These are phyloP conservation scores for Globisporangium uncinulatum DNA, from an alignment of 352 stramenopile species.

Conservation along the genomic window DNA sequence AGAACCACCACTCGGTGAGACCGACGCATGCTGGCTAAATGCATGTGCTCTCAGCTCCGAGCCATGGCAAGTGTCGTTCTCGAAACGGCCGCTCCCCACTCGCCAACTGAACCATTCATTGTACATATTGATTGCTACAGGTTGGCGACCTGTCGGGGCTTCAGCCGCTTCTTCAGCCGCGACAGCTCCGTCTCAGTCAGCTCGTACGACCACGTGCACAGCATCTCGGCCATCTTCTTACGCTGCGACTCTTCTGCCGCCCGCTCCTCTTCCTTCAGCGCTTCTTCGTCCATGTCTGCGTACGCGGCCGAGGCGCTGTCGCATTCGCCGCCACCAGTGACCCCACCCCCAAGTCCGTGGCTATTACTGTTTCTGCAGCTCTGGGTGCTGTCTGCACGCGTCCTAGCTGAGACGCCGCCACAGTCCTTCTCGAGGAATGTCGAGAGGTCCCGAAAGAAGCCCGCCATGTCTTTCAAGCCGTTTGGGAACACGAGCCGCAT, in stretches of 20 bases:
- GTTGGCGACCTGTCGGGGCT: conserved; percentile 49
- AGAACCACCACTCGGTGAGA: conserved; percentile 1
- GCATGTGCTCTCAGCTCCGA: background rate
- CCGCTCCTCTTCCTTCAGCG: conserved; percentile 22
- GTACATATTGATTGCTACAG: conserved; percentile 19
- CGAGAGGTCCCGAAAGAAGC: conserved; percentile 73
- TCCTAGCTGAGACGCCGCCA: conserved; percentile 10
- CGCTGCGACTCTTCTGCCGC: conserved; percentile 55
- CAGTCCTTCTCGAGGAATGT: conserved; percentile 63
- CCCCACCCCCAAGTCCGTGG: conserved; percentile 13
- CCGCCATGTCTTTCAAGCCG: conserved; percentile 63
- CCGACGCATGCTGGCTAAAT: conserved; percentile 8
- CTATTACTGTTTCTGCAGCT: background rate
- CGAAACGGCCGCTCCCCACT: background rate
- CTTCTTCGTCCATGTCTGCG: conserved; percentile 31
- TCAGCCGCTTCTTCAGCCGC: conserved; percentile 68
- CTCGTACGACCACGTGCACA: conserved; percentile 67
- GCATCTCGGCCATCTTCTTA: conserved; percentile 73
- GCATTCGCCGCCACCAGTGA: background rate
- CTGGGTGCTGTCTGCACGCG: background rate
- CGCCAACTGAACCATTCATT: background rate
- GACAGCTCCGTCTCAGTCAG: conserved; percentile 58
- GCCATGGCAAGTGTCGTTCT: background rate
- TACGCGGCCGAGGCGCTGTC: conserved; percentile 21
- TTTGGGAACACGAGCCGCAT: conserved; percentile 65